These are phyloP conservation scores for Aphanomyces euteiches DNA, from an alignment of 352 stramenopile genomes.

Conservation along the genomic window DNA sequence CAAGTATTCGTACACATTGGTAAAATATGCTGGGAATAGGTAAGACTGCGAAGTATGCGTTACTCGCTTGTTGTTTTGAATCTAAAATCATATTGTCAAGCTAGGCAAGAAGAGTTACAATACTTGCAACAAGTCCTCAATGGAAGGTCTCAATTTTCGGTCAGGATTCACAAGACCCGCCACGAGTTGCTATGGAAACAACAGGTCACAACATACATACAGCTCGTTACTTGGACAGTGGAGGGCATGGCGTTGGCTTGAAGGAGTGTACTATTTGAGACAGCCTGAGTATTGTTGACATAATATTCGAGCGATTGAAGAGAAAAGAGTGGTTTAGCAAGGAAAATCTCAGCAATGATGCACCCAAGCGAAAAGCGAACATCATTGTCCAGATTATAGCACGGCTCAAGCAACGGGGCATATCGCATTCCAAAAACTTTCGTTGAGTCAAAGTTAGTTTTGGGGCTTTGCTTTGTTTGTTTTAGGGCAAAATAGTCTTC, in stretches of 20 bases:
- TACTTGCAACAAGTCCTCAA: background rate
- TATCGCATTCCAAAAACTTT: conserved; percentile 25
- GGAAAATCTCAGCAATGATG: conserved; percentile 68
- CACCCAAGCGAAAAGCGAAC: conserved; percentile 61
- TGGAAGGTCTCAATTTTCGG: conserved; percentile 34
- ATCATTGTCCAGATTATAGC: conserved; percentile 40
- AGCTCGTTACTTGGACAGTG: no score
- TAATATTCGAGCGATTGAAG: conserved; percentile 46
- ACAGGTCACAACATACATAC: background rate
- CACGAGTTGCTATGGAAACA: conserved; percentile 37
- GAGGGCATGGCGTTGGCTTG: no score
- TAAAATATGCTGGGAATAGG: conserved; percentile 13
- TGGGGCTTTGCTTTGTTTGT: conserved; percentile 4
- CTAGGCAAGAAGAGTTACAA: no score
- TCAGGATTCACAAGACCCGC: conserved; percentile 50
- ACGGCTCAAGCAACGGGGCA: conserved; percentile 38
- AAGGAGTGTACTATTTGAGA: no score
- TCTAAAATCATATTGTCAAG: no score
- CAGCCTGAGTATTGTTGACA: background rate
- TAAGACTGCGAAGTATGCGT: conserved; percentile 29
- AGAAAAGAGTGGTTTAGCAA: conserved; percentile 54
- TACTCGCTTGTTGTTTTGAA: background rate
- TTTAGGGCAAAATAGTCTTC: conserved; percentile 22
- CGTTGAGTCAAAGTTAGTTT: background rate
- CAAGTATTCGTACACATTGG: background rate